These are phyloP conservation scores for Macrophomina phaseolina DNA, from an alignment of 2,329 filamentous ascomycete species.

Conservation along the genomic window DNA sequence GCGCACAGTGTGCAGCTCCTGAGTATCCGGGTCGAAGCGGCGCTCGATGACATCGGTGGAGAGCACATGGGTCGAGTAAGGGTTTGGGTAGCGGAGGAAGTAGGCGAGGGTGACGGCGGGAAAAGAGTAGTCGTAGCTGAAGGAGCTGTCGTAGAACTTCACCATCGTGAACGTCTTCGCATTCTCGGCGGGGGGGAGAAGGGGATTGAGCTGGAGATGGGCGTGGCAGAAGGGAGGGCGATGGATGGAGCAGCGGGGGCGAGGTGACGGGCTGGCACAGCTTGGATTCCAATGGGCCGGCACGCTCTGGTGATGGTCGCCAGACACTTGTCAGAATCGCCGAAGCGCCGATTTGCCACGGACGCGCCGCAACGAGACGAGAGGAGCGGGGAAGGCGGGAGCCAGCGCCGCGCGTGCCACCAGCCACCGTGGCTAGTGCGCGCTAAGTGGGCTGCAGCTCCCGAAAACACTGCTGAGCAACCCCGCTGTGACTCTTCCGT, in stretches of 20 bases:
- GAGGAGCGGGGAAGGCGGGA: neutral
- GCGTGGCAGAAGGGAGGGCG: conserved; percentile 5
- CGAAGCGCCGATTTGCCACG: conserved; percentile 13
- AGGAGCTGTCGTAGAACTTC: conserved; percentile 62
- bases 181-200: conserved; percentile 11
- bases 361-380: neutral
- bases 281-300: conserved; percentile 18
- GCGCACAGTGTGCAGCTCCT: conserved; percentile 77
- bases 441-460: neutral
- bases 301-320: conserved; percentile 26
- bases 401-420: too few species aligned
- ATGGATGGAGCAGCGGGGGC: neutral
- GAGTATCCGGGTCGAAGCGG: conserved; percentile 73
- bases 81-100: conserved; percentile 88
- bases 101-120: conserved; percentile 86
- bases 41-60: conserved; percentile 83
- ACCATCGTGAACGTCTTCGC: conserved; percentile 48
- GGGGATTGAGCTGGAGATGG: conserved; percentile 12
- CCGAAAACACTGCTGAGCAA: neutral
- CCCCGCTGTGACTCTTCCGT: conserved; percentile 23
- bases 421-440: neutral
- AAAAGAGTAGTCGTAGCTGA: conserved; percentile 80
- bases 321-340: conserved; percentile 19
- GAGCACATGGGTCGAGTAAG: conserved; percentile 80
- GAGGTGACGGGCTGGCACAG: conserved; percentile 3